Base-by-base conservation (phyloP, 257 asterid species). In the Anisodus acutangulus region DNA sequence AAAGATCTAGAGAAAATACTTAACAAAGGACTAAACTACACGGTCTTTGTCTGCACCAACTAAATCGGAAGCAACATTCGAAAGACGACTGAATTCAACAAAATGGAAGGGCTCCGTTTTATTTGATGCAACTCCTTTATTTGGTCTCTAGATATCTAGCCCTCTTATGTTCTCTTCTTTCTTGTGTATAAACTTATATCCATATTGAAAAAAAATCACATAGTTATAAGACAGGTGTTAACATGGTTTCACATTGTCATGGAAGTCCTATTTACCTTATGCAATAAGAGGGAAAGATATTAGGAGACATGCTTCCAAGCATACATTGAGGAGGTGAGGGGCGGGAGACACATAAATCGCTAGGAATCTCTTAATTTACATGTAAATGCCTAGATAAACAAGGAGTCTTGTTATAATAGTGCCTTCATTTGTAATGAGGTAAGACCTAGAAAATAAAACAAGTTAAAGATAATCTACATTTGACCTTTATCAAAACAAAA, bases 11-110 rank as follows among this genome's bases (percentile, higher is more conserved):
- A 45, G 17, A 71, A 43, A 71, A 3, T 71, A 71, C 39, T 45
- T 2, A 71, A n/a, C 57, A n/a, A 9, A 71, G 58, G 79, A 71
- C 79, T 41, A 69, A 71, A 71, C 79, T 43, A 45, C 79, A 71
- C 2, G 5, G 58, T 71, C 8, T 71, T 71, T 22, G 26, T 22
- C 26, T 22, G 26, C 26, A 22, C 26, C 26, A 22, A 22, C 26
- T 22, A 22, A 22, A 22, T 22, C 26, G 26, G 26, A 22, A 22
- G 26, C 26, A 22, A 22, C 26, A 22, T 22, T 22, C 26, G 26
- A 22, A 22, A 22, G 26, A 22, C 26, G 26, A 22, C 39, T 45
- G 37, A 45, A 45, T 71, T 45, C 58, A n/a, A 71, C 55, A 16
- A 17, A 45, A 71, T 3, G 4, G 79, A 71, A 71, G 58, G 51